Conservation (phyloP, 2,329 filamentous ascomycete genomes). For the Bertia moriformis region DNA sequence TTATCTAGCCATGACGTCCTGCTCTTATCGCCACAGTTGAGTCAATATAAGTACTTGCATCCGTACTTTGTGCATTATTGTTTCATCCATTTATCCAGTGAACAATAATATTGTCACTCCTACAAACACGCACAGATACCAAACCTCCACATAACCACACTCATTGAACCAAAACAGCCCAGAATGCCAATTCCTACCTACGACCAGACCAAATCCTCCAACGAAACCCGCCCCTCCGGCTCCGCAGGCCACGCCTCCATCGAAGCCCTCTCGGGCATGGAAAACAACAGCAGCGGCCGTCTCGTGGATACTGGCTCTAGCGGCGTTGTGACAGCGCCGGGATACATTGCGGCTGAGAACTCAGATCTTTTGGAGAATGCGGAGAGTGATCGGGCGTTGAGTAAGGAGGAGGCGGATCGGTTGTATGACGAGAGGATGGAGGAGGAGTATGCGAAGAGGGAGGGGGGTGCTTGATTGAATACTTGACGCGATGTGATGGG, state of each 20-base stretch:
- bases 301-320: neutral
- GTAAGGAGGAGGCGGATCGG: slow-evolving; percentile 30
- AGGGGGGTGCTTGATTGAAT: slow-evolving; percentile 32
- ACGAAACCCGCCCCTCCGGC: neutral
- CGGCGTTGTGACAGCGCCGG: neutral
- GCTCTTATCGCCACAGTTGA: no score
- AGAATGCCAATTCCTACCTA: no score
- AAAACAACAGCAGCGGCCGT: neutral
- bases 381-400: neutral
- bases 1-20: no score
- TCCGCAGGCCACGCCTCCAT: neutral
- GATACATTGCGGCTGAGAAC: neutral
- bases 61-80: no score
- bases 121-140: no score
- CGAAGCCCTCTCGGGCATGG: neutral
- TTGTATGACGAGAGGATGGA: slow-evolving; percentile 36
- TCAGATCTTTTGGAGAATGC: neutral
- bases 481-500: no score
- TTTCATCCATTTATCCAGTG: no score
- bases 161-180: no score
- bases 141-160: no score
- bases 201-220: neutral
- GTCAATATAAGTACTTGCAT: no score
- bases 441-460: slow-evolving; percentile 39
- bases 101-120: no score